Conservation (phyloP, 306 rosid genomes). For the Leucaena leucocephala region DNA sequence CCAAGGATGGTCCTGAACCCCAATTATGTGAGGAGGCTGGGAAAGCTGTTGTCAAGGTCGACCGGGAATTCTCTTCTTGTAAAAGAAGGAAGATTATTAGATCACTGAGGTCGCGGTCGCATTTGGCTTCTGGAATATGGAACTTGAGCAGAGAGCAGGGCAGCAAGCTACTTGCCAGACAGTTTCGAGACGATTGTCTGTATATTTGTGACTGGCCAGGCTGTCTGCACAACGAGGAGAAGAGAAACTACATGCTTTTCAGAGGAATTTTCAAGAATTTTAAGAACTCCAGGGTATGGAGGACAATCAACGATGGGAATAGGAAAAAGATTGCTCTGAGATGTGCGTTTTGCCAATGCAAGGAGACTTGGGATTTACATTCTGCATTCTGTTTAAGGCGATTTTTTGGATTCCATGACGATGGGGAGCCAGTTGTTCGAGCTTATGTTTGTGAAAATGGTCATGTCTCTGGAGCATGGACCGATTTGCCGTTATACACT, state of each 20-base stretch:
- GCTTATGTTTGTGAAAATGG: conserved; percentile 96
- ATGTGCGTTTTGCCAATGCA: conserved; percentile 74
- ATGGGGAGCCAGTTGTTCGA: conserved; percentile 92
- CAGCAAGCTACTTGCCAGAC: conserved; percentile 67
- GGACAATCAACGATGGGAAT: conserved; percentile 74
- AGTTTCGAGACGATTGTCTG: conserved; percentile 78
- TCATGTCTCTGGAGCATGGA: conserved; percentile 99
- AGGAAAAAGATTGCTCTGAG: conserved; percentile 59
- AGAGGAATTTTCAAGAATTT: conserved; percentile 87
- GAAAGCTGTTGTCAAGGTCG: conserved; percentile 34
- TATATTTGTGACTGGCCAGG: conserved; percentile 93
- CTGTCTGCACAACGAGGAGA: conserved; percentile 82
- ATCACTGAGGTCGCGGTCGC: conserved; percentile 62
- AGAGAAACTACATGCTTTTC: conserved; percentile 77
- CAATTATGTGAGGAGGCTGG: conserved; percentile 24
- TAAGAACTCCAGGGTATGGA: conserved; percentile 75
- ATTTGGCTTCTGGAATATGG: conserved; percentile 81
- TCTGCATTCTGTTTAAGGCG: conserved; percentile 85
- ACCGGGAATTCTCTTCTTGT: conserved; percentile 10
- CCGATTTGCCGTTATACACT: conserved; percentile 74
- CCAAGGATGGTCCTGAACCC: conserved; percentile 16
- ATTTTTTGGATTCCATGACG: conserved; percentile 79
- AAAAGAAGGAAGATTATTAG: conserved; percentile 56
- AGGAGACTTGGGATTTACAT: conserved; percentile 85
- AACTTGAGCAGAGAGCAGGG: conserved; percentile 4